Conservation (phyloP, 257 asterid species). For the Solanum verrucosum region DNA sequence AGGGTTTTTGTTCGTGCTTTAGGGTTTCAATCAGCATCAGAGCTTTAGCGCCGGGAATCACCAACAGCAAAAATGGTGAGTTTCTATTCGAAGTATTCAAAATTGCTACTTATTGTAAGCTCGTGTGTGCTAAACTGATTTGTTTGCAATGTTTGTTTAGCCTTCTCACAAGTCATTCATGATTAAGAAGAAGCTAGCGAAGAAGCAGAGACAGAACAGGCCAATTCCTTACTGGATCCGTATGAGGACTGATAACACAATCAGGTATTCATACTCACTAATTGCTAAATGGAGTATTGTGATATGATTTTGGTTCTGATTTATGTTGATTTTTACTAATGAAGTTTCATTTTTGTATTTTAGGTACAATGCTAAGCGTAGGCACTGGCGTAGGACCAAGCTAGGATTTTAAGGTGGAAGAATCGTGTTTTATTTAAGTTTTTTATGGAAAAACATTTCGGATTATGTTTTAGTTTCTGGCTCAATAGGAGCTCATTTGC, state of each 20-base stretch:
- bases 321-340: not conserved
- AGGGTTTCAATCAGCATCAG: not conserved
- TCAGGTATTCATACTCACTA: not conserved
- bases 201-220: slow-evolving; percentile 16
- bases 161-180: slow-evolving; percentile 15
- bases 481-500: not conserved
- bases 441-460: not conserved
- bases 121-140: not conserved
- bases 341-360: not conserved
- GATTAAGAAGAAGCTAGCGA: slow-evolving; percentile 16
- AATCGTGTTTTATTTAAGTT: not conserved
- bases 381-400: slow-evolving; percentile 24
- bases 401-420: slow-evolving; percentile 11
- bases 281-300: not conserved
- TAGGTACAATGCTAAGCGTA: slow-evolving; percentile 15
- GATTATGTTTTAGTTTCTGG: not conserved
- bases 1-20: not conserved
- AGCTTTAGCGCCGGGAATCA: not conserved
- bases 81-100: not conserved
- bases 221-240: slow-evolving; percentile 21
- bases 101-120: not conserved
- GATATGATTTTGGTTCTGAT: not conserved
- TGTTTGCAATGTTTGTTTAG: not conserved
- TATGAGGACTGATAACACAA: slow-evolving; percentile 19
- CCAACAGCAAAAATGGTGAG: not conserved